Evolutionary conservation across 2,329 filamentous ascomycete genomes (phyloP).

Genomic region (Cladosporium halotolerans): DNA sequence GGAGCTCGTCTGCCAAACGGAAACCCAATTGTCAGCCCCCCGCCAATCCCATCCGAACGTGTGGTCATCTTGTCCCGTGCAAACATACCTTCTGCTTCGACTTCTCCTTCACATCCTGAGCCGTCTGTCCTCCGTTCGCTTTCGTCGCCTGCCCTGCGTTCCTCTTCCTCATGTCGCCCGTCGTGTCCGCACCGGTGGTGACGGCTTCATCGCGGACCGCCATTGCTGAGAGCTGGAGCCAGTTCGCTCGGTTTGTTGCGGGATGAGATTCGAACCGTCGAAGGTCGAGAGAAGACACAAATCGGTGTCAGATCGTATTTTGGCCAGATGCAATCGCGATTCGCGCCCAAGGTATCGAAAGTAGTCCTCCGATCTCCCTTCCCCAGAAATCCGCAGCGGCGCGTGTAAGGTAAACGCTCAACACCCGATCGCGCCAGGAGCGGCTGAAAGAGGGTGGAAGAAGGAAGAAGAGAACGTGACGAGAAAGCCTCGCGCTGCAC

Average conservation of each 20-base stretch:
- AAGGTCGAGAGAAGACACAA: too few species aligned
- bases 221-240: conserved; percentile 20
- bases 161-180: conserved; percentile 42
- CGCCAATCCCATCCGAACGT: not conserved
- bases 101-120: conserved; percentile 36
- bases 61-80: too few species aligned
- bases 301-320: too few species aligned
- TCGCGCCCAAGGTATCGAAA: too few species aligned
- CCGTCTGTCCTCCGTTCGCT: conserved; percentile 28
- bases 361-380: conserved; percentile 1
- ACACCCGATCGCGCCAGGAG: too few species aligned
- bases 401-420: not conserved
- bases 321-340: too few species aligned
- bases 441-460: too few species aligned
- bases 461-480: too few species aligned
- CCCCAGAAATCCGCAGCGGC: not conserved
- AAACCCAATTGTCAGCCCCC: conserved; percentile 16
- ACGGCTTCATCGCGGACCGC: conserved; percentile 20
- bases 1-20: conserved; percentile 36
- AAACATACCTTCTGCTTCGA: conserved; percentile 41
- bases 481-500: too few species aligned
- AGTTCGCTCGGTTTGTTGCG: not conserved
- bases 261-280: not conserved
- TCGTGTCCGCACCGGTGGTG: conserved; percentile 37
- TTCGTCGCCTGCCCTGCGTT: conserved; percentile 32